Evolutionary conservation across 306 rosid genomes (phyloP), one percentile per base, ranked within the genome.

Genomic region (Lagenaria siceraria): DNA sequence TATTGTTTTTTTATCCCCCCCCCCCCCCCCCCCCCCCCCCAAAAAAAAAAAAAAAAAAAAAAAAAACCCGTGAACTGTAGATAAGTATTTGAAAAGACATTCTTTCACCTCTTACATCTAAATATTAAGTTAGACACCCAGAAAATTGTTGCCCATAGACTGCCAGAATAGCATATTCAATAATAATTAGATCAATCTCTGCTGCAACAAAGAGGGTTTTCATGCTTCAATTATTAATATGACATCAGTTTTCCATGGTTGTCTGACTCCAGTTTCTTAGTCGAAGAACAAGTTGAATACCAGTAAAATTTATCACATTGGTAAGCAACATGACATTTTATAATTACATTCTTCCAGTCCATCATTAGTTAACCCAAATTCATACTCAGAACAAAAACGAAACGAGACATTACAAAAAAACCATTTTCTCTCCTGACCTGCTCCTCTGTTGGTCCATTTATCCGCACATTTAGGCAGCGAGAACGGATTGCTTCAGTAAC

Each of bases 401-500:
- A n/a, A 21, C 22, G 43, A 40, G 27, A 42, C 55, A 24, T 21
- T 68, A 21, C 75, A 42, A 69, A 71, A 25, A 51, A 17, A 46
- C 2, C 6, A 14, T 3, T n/a, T 38, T n/a, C 21, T 48, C 40
- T 71, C 33, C 76, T 48, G 35, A 89, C 98, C 97, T 95, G 87
- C 48, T 95, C 91, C 72, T 89, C 97, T 52, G 85, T 81, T 22
- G 97, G 97, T 62, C 92, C 96, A 72, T 92, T 90, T 81, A 95
- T 86, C 81, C 92, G 89, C 76, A 90, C 89, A 82, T 90, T 95
- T 31, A 95, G 88, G 87, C 98, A 95, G 38, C 98, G 90, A 59
- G 98, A 95, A 74, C 97, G 89, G 80, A 95, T 92, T 72, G 98
- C 98, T 89, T 95, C 97, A 51, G 93, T 90, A 52, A 95, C 97